A percentile compares a stretch with the other conserved stretches of the same genome.
Evolutionary conservation across 2,329 filamentous ascomycete genomes (phyloP).

Genomic region (Nakataea oryzae): DNA sequence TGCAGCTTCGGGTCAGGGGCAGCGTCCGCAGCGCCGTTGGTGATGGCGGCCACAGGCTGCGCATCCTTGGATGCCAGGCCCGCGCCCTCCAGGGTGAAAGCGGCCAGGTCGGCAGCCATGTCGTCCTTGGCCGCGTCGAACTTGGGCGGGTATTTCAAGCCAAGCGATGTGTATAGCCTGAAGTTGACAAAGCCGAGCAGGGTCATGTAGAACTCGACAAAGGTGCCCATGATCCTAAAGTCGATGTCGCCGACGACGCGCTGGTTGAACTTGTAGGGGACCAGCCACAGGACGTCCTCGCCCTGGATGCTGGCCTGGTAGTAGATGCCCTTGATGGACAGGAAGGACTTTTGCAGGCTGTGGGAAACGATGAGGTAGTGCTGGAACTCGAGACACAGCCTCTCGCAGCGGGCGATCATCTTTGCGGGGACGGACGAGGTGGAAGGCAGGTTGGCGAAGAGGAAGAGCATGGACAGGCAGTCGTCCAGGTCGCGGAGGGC

Average conservation of each 20-base stretch:
- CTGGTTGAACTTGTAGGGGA: slow-evolving; percentile 97
- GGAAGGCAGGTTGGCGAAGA: slow-evolving; percentile 93
- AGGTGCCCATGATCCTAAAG: slow-evolving; percentile 98
- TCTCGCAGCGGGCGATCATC: slow-evolving; percentile 91
- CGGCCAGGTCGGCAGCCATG: slow-evolving; percentile 77
- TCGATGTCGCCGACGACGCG: slow-evolving; percentile 88
- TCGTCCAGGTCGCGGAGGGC: slow-evolving; percentile 92
- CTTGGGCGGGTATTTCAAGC: slow-evolving; percentile 90
- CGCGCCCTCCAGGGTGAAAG: slow-evolving; percentile 76
- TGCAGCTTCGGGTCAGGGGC: slow-evolving; percentile 53
- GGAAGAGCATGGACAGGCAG: slow-evolving; percentile 90
- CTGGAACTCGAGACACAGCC: slow-evolving; percentile 89
- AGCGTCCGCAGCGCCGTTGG: slow-evolving; percentile 25
- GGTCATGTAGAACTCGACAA: slow-evolving; percentile 98
- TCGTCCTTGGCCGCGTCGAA: slow-evolving; percentile 85
- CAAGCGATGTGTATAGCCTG: slow-evolving; percentile 81
- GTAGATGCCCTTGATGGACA: slow-evolving; percentile 99
- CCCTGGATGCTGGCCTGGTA: slow-evolving; percentile 97
- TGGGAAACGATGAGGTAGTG: slow-evolving; percentile 93
- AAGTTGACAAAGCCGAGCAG: slow-evolving; percentile 94
- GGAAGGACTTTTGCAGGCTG: slow-evolving; percentile 87
- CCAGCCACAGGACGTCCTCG: slow-evolving; percentile 93
- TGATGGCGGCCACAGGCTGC: slow-evolving; percentile 28
- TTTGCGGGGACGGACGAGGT: slow-evolving; percentile 84
- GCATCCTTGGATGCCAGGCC: slow-evolving; percentile 44